Evolutionary conservation across 78 protist genomes (phyloP), one percentile per base, ranked within the genome.

Genomic region (Dictyostelium purpureum): DNA sequence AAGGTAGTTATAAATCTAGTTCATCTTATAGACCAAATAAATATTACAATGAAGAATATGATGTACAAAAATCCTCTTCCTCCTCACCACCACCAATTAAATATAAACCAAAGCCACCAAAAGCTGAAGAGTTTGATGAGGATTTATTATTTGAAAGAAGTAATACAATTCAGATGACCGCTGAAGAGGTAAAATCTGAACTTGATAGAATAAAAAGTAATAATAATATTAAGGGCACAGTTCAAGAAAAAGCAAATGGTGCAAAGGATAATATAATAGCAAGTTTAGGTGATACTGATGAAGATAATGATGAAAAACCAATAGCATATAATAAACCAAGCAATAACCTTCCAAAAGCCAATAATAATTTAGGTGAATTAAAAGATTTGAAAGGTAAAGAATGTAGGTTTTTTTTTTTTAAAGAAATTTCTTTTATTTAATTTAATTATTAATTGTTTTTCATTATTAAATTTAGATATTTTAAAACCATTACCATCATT

Each of bases 401-500:
- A 71, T 83, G 89, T 81, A 81, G 33, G 88, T 59, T n/a, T 38
- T 35, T 7, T 16, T 9, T 11, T 26, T n/a, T 56, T 47, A 2
- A 70, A 40, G 42, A 37, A 9, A 33, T 14, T 1, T 33, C 31
- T 57, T 24, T 57, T 10, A 31, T 37, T 11, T 18, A 19, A 16
- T 65, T 24, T 33, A 9, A 33, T 37, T 33, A 21, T 65, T 3
- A 1, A 16, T n/a, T 9, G 12, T 31, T 76, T n/a, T 0, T 35
- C 21, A 33, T 65, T 33, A 35, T 7, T 33, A 6, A 35, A 6
- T 65, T 65, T 26, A 81, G 89, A 83, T 71, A 83, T 83, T 54
- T 38, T 83, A 35, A 49, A 83, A 56, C 90, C 90, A 71, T 52
- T 83, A 28, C 90, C 90, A 70, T 26, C 79, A 12, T 83, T 83